Evolutionary conservation across 768 basidiomycete species (phyloP).

Genomic region (Leccinum truebloodii): DNA sequence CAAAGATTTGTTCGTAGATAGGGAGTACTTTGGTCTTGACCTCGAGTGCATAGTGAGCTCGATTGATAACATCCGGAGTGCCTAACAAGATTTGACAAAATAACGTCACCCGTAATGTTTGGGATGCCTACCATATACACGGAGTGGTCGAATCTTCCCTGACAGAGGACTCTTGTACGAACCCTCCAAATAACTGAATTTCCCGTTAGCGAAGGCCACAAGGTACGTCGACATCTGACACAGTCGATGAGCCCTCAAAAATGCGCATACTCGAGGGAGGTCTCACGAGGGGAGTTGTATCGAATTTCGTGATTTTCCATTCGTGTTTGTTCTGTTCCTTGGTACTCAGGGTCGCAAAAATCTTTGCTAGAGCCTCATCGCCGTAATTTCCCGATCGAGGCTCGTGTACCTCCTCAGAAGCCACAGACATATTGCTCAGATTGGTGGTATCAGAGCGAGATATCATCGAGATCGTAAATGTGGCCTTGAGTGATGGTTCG

Average conservation of each 20-base stretch:
- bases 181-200: slow-evolving; percentile 71
- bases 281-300: slow-evolving; percentile 69
- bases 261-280: background rate
- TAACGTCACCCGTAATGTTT: background rate
- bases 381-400: slow-evolving; percentile 32
- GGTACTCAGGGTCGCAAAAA: slow-evolving; percentile 43
- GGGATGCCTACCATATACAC: slow-evolving; percentile 69
- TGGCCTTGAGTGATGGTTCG: slow-evolving; percentile 88
- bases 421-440: slow-evolving; percentile 84
- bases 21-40: slow-evolving; percentile 82
- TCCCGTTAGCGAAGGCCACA: slow-evolving; percentile 83
- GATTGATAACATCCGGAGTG: slow-evolving; percentile 79
- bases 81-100: slow-evolving; percentile 41
- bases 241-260: background rate
- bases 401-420: slow-evolving; percentile 54
- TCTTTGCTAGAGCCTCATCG: slow-evolving; percentile 38
- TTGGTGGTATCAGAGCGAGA: slow-evolving; percentile 75
- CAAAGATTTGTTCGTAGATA: slow-evolving; percentile 90
- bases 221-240: slow-evolving; percentile 81
- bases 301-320: slow-evolving; percentile 86
- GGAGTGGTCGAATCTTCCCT: slow-evolving; percentile 77
- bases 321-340: slow-evolving; percentile 37
- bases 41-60: slow-evolving; percentile 85
- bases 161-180: slow-evolving; percentile 79
- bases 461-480: slow-evolving; percentile 73